Base-by-base conservation (phyloP, 352 stramenopile species). In the Pythium rishiriense region DNA sequence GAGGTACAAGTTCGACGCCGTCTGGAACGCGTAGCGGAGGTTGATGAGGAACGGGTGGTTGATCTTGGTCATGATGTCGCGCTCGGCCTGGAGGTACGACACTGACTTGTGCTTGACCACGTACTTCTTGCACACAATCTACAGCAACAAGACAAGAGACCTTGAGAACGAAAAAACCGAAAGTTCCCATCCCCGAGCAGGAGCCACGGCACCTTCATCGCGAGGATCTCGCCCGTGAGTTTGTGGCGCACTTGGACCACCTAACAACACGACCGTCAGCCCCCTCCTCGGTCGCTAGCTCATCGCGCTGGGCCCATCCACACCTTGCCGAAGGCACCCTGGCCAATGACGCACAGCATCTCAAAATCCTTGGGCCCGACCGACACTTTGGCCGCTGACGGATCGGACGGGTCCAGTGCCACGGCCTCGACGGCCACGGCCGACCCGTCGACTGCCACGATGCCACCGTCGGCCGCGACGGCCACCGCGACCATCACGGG, bases 21-120 rank as follows among this genome's bases (percentile, higher is more conserved):
- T 93, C 74, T 95, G 86, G 68, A 95, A 95, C 4, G 86, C 84
- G 69, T 90, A 93, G 22, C 77, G 69, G 25, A 95, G 62, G 66
- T 76, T 88, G 57, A 93, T 87, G 6, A 95, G 56, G 66, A 95
- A 95, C 49, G 86, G 86, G 51, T 95, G 86, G 58, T 83, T 83
- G 62, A 95, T 89, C 74, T 93, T 91, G 59, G 83, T 91, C 85
- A 95, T 93, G 49, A 93, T 93, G 63, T 93, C 83, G 42, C 86
- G 75, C 69, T 95, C 86, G 1, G 83, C 79, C 58, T 93, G 83
- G 26, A 93, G 58, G 56, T 92, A 91, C 57, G 76, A 69, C 47
- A 93, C 70, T 33, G 83, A 92, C 54, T 93, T 93, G 68, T 91
- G 77, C 73, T 95, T 87, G 60, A 93, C 81, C 41, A 95, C 81